A percentile compares a stretch with the other conserved stretches of the same genome.
Conservation (phyloP, 2,329 filamentous ascomycete species). For the Nannizziopsis barbatae region DNA sequence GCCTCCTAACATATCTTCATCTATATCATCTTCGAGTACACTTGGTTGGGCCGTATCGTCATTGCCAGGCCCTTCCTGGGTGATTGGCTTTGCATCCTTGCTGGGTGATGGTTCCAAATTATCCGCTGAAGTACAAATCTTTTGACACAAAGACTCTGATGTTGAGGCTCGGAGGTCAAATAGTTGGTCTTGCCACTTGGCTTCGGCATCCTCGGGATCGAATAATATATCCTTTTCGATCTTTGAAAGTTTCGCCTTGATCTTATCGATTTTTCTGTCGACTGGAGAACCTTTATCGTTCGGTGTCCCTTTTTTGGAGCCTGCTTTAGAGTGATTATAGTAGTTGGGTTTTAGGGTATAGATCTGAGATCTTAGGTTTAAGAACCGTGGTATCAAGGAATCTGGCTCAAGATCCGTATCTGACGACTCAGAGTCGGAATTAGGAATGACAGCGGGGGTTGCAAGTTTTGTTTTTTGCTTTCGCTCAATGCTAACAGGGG, state of each 20-base stretch:
- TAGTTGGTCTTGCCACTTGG: conserved; percentile 51
- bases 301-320: conserved; percentile 31
- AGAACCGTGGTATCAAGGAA: conserved; percentile 61
- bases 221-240: conserved; percentile 72
- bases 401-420: conserved; percentile 66
- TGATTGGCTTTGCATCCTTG: conserved; percentile 19
- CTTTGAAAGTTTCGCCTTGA: conserved; percentile 61
- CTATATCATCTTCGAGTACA: conserved; percentile 32
- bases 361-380: conserved; percentile 61
- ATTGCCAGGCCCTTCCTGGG: conserved; percentile 40
- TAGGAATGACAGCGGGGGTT: neutral
- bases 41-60: neutral
- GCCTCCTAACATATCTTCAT: conserved; percentile 40
- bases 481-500: conserved; percentile 4
- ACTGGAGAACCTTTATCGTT: conserved; percentile 15
- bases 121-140: neutral
- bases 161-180: conserved; percentile 53
- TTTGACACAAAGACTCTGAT: conserved; percentile 28
- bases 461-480: neutral
- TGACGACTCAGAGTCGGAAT: conserved; percentile 22
- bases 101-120: conserved; percentile 12
- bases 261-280: conserved; percentile 46
- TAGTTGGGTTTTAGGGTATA: conserved; percentile 49
- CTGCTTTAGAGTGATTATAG: conserved; percentile 35
- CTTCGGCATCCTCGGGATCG: conserved; percentile 54